Evolutionary conservation across 2,329 filamentous ascomycete species (phyloP).

Genomic region (Colletotrichum viniferum): DNA sequence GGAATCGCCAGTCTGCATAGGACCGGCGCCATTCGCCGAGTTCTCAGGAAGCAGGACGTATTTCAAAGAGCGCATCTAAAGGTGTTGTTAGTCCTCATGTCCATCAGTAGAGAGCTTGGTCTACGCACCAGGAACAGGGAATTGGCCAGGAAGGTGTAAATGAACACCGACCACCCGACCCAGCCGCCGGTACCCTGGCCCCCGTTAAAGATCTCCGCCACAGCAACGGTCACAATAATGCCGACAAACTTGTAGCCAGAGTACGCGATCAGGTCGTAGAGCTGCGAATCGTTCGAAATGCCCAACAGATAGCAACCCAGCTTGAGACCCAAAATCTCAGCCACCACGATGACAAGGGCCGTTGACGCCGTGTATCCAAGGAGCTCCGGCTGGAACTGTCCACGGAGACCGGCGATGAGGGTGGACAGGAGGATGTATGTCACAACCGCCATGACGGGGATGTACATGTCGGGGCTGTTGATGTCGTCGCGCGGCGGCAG

Average conservation of each 20-base stretch:
- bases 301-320: constrained; percentile 91
- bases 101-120: not conserved
- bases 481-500: constrained; percentile 92
- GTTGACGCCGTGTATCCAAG: constrained; percentile 88
- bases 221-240: constrained; percentile 86
- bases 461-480: constrained; percentile 99
- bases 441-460: constrained; percentile 96
- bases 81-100: constrained; percentile 19
- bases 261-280: constrained; percentile 93
- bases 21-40: constrained; percentile 65
- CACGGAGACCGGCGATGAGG: constrained; percentile 84
- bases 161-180: constrained; percentile 87
- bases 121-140: constrained; percentile 86
- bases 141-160: constrained; percentile 92
- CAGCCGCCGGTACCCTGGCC: constrained; percentile 85
- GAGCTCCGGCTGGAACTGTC: constrained; percentile 92
- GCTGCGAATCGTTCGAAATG: constrained; percentile 92
- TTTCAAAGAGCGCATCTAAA: constrained; percentile 87
- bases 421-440: constrained; percentile 97
- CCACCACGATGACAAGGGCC: constrained; percentile 79
- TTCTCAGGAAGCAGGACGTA: constrained; percentile 94
- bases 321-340: constrained; percentile 91
- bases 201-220: constrained; percentile 78
- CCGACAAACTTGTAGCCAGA: constrained; percentile 99
- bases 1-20: constrained; percentile 70